Conservation (phyloP, 1,139 yeast genomes). For the Yamadazyma friedrichii region DNA sequence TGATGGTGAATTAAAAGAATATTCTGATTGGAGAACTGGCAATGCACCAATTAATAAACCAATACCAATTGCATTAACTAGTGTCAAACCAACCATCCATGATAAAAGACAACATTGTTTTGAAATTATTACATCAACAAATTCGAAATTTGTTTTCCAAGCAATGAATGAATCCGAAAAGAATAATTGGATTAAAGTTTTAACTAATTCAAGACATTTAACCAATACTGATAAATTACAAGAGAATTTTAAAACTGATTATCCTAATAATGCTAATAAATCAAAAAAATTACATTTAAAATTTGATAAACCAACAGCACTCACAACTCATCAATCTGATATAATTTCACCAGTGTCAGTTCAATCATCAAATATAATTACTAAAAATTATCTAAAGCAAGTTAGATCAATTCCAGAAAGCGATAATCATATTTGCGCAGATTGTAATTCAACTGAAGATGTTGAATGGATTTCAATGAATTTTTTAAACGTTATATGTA, state of each 20-base stretch:
- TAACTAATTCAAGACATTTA: slow-evolving; percentile 50
- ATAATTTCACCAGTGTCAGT: slow-evolving; percentile 33
- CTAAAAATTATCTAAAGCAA: slow-evolving; percentile 32
- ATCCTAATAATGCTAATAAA: background rate
- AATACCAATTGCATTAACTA: slow-evolving; percentile 70
- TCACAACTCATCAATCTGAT: background rate
- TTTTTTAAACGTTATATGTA: slow-evolving; percentile 69
- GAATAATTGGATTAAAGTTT: slow-evolving; percentile 64
- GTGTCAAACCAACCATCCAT: slow-evolving; percentile 53
- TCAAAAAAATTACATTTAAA: slow-evolving; percentile 10
- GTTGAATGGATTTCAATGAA: slow-evolving; percentile 92
- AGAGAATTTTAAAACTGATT: slow-evolving; percentile 4
- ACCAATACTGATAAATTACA: slow-evolving; percentile 29
- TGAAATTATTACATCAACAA: slow-evolving; percentile 71
- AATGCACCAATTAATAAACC: slow-evolving; percentile 64
- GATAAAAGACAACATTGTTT: slow-evolving; percentile 61
- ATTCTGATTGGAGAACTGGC: slow-evolving; percentile 80
- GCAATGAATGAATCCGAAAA: slow-evolving; percentile 72
- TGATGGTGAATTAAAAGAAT: slow-evolving; percentile 67
- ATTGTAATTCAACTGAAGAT: slow-evolving; percentile 62
- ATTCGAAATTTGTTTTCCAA: slow-evolving; percentile 73
- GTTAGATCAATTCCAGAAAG: slow-evolving; percentile 49
- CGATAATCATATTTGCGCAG: slow-evolving; percentile 72
- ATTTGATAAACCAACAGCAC: slow-evolving; percentile 10
- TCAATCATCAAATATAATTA: slow-evolving; percentile 20